Conservation (phyloP, 805 yeast species). For the Candida methanosorbosa region DNA sequence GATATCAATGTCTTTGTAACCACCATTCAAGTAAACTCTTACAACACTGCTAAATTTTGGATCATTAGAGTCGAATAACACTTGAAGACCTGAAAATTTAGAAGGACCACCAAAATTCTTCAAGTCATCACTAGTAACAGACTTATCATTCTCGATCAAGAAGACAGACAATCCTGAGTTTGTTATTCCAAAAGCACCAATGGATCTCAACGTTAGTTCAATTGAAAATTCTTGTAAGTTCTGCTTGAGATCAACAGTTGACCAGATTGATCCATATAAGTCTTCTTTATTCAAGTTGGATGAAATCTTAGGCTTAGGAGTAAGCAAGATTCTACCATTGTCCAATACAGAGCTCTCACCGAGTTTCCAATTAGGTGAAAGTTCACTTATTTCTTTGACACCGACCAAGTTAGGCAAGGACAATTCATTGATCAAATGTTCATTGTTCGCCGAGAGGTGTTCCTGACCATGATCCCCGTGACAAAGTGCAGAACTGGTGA, state of each 20-base stretch:
- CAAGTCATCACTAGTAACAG: slow-evolving; percentile 12
- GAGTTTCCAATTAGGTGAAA: slow-evolving; percentile 39
- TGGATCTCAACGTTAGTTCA: slow-evolving; percentile 55
- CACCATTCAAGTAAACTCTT: slow-evolving; percentile 55
- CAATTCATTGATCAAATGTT: neutral
- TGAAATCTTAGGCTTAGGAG: slow-evolving; percentile 29
- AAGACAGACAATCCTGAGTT: slow-evolving; percentile 54
- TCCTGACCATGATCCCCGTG: too few relatives aligned
- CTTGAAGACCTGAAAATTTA: slow-evolving; percentile 54
- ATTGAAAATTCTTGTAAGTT: slow-evolving; percentile 29
- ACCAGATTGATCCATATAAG: slow-evolving; percentile 40
- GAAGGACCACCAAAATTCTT: slow-evolving; percentile 46
- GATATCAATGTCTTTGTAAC: slow-evolving; percentile 27
- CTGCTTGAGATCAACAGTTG: slow-evolving; percentile 13
- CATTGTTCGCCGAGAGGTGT: too few relatives aligned
- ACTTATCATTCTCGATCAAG: slow-evolving; percentile 29
- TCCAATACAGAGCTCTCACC: slow-evolving; percentile 30
- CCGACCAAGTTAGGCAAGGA: slow-evolving; percentile 19
- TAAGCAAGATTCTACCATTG: slow-evolving; percentile 46
- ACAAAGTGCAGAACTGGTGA: too few relatives aligned
- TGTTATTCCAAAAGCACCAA: slow-evolving; percentile 40
- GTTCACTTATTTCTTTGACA: slow-evolving; percentile 11
- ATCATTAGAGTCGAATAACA: slow-evolving; percentile 45
- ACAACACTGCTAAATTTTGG: slow-evolving; percentile 38
- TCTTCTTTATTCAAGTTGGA: slow-evolving; percentile 15